Base-by-base conservation (phyloP, 306 rosid species). In the Corylus heterophylla region DNA sequence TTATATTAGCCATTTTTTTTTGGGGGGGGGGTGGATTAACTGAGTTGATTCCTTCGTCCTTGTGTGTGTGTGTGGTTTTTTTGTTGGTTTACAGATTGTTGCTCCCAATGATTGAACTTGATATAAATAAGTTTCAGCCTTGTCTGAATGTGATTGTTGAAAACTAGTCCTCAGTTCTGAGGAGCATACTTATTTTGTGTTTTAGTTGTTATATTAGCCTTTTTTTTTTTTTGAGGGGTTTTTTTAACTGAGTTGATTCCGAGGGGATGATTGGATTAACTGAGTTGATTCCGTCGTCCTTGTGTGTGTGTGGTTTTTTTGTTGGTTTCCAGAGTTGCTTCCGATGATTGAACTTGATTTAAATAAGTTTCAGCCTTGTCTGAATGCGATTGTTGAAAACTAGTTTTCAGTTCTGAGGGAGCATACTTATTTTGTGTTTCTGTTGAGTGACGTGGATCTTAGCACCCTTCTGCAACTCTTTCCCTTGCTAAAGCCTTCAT, bases 331-430 rank as follows among this genome's bases (percentile, higher is more conserved):
- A 1, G 12, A 35, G 63, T n/a, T 18, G 27, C 58, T 79, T 74
- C 78, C 74, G 13, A 7, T 64, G 78, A 64, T 69, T 64, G 78
- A 79, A 79, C 7, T 62, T 11, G 20, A 12, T 18, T 31, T 31
- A 35, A 54, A 62, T 37, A 62, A 73, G 78, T 79, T 79, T 79
- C 83, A 73, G 74, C 78, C 68, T 79, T 79, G 83, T 63, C 74
- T 54, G 78, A 66, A 31, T 42, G 11, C 66, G 10, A 1, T 27
- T 80, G 78, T 80, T 42, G 74, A 74, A 0, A 2, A 27, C 14
- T 51, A 37, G 8, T 39, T 5, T 0, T 42, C 39, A 29, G 51
- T 76, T 76, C 73, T 76, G 64, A 76, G 73, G 79, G 52, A 64
- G 64, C 73, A 58, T 20, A 49, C 16, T 2, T 45, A 74, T 42